Evolutionary conservation across 305 asterid genomes (phyloP), one percentile per base, ranked within the genome.

Genomic region (Fraxinus velutina): DNA sequence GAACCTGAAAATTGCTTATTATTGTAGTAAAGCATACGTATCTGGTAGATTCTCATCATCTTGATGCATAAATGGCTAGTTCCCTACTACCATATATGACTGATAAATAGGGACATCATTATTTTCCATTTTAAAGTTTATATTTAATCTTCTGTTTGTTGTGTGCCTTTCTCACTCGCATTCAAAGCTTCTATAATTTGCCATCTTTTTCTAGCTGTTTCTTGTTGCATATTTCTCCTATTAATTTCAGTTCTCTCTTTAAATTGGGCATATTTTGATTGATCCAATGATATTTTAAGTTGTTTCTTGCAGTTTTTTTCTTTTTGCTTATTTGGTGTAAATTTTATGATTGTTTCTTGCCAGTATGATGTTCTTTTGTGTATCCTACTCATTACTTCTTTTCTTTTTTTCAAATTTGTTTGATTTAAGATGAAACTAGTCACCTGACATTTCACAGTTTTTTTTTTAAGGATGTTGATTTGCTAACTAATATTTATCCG

Each of bases 81-180:
- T 66, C 37, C 73, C 36, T 4, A 5, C 73, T 70, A 4, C 75
- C 75, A 30, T 30, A 70, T 5, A 15, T 21, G 44, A 30, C 34
- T 70, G 73, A 24, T 66, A 27, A 22, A 55, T 10, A 10, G 36
- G 17, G 73, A 27, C 36, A 3, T 27, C 19, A n/a, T 66, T 27
- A 27, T 66, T 22, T 66, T 66, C 73, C 32, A 21, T 64, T 77
- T 29, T 17, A 75, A 83, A 80, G 80, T 79, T 78, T 70, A 62
- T 64, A 72, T 33, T 75, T 81, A 70, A 62, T 50, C n/a, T 24
- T 21, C 13, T 75, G 78, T 62, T 66, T 66, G 22, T 29, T 70
- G 42, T 4, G 4, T 13, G 75, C 24, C 42, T 30, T 70, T 27
- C 39, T 70, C 75, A 5, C 24, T 15, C 0, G 22, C 75, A 30